phyloP scores from a whole-genome alignment of 345 rosid genomes.

The Eucalyptus tenuipes region DNA sequence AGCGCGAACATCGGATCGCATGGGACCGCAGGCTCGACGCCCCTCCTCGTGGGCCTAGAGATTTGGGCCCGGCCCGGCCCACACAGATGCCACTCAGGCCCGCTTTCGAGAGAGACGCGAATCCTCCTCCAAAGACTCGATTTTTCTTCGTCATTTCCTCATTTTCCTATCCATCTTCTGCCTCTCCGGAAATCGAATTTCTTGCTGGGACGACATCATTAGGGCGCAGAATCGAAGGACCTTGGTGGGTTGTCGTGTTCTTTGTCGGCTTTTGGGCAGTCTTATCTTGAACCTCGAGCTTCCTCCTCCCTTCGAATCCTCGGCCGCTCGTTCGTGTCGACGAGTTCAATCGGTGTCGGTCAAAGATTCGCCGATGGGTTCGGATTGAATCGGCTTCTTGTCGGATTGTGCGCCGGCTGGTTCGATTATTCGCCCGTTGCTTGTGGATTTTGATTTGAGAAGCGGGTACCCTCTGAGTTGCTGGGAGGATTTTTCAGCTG shows the following conservation, averaged over 20 bases:
- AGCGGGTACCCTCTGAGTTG: background rate
- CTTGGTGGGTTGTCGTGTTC: background rate
- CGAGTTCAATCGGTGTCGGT: background rate
- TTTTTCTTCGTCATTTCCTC: background rate
- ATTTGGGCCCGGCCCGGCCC: background rate
- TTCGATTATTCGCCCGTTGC: background rate
- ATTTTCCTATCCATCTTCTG: background rate
- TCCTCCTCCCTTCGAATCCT: background rate
- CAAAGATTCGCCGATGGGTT: background rate
- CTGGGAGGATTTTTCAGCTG: background rate
- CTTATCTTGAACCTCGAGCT: background rate
- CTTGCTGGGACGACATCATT: background rate
- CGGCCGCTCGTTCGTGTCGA: background rate
- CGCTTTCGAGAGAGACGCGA: background rate
- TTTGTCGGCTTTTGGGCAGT: background rate
- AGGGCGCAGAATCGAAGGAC: background rate
- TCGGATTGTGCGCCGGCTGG: background rate
- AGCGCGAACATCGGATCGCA: background rate
- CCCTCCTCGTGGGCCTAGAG: background rate
- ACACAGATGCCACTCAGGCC: accelerated
- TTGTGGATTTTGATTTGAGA: background rate
- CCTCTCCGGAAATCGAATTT: background rate
- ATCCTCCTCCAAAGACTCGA: background rate
- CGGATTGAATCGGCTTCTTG: background rate
- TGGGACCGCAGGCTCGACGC: background rate